Percentiles rank a stretch among this genome's conserved stretches.
Conservation (phyloP, 768 basidiomycete genomes). For the Dioszegia hungarica region DNA sequence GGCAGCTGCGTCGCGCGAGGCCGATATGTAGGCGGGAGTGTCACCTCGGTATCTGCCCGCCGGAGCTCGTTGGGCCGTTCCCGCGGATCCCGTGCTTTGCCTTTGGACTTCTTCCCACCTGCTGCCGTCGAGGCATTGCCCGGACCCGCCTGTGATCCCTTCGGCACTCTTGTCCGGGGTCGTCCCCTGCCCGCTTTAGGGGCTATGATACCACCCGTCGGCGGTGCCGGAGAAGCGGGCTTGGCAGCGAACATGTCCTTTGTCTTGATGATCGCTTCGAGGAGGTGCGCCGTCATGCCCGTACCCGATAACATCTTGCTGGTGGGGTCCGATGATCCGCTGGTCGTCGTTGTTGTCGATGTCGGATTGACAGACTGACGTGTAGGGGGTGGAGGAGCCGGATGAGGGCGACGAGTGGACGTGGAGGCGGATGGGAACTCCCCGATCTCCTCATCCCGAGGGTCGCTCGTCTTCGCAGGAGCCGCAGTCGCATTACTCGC, state of each 20-base stretch:
- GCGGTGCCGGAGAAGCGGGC: background rate
- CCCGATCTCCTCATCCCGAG: too few relatives aligned
- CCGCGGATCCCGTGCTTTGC: background rate
- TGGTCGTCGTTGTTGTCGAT: background rate
- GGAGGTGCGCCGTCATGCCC: background rate
- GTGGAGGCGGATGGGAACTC: constrained; percentile 4
- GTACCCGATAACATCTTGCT: background rate
- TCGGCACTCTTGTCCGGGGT: background rate
- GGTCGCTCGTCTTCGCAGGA: too few relatives aligned
- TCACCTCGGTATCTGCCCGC: too few relatives aligned
- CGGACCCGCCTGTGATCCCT: background rate
- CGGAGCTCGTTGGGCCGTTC: background rate
- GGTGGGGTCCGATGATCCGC: too few relatives aligned
- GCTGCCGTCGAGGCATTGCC: background rate
- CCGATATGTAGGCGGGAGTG: too few relatives aligned
- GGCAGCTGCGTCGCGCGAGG: background rate
- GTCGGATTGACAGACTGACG: background rate
- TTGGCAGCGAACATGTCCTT: background rate
- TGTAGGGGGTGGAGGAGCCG: background rate
- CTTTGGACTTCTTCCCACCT: background rate
- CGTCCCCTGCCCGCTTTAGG: background rate
- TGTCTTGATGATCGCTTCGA: background rate
- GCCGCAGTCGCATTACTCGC: too few relatives aligned
- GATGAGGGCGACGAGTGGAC: background rate
- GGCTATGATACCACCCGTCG: background rate